Base-by-base conservation (phyloP, 1,284 basidiomycete species). In the Cerioporus squamosus region DNA sequence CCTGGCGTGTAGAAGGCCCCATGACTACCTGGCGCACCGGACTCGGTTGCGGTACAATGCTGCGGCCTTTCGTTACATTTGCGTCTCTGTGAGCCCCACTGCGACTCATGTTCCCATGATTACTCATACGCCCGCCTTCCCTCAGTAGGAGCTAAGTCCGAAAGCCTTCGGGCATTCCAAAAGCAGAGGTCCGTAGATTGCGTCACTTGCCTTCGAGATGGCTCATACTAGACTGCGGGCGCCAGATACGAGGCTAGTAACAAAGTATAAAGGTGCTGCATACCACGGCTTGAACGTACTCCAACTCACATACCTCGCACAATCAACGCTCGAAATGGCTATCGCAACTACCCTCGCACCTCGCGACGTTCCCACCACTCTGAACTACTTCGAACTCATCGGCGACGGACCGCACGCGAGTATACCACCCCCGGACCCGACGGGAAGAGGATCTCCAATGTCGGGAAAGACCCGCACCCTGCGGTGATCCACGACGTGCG, bases 401-500 rank as follows among this genome's bases (percentile, higher is more conserved):
- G 64, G 63, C 53, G 53, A 63, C 12, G 68, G 68, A 31, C 52
- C 5, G 68, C 71, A 2, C 69, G 62, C 54, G 55, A 66, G 40
- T 72, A 69, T 44, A 59, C 67, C 14, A 51, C 57, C 46, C 57
- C 61, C 4, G 66, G 62, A 0, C 69, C 68, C 2, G 57, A 42
- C 5, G 66, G 67, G 15, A 59, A 48, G 45, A 44, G 39, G 26
- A 45, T 56, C 58, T 53, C 53, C 55, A 72, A 72, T 55, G 40
- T 70, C 53, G 67, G 68, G 7, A 17, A 26, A 1, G 67, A 72
- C 20, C 15, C 62, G 14, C 55, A 65, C 15, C 66, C 66, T 2
- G 68, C 60, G 18, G 60, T 67, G 39, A 55, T 72, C 18, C 66
- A 67, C 47, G 68, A 73, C 43, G 68, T 55, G 15, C 74, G 77